Evolutionary conservation across 1,284 basidiomycete species (phyloP).

Genomic region (Chondrostereum purpureum): DNA sequence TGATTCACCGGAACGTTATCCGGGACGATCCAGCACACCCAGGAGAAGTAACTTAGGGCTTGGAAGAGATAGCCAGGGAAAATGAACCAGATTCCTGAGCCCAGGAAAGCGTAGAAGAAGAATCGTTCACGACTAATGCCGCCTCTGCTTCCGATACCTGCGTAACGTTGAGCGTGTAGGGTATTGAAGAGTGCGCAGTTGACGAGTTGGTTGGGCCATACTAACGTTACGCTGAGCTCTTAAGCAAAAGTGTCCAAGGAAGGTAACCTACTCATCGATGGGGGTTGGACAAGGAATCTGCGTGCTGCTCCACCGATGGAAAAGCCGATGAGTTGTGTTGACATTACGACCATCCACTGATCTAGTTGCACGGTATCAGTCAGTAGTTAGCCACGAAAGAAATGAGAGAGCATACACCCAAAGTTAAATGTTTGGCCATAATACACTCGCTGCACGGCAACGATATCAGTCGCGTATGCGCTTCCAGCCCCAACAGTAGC

Average conservation of each 20-base stretch:
- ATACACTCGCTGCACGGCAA: slow-evolving; percentile 22
- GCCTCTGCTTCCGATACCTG: slow-evolving; percentile 40
- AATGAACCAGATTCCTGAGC: slow-evolving; percentile 50
- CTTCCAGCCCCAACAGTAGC: neutral
- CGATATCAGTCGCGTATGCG: slow-evolving; percentile 3
- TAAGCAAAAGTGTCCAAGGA: too few relatives aligned
- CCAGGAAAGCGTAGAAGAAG: slow-evolving; percentile 45
- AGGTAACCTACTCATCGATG: slow-evolving; percentile 77
- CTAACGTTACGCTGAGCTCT: slow-evolving; percentile 21
- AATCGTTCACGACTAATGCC: slow-evolving; percentile 58
- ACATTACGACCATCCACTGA: slow-evolving; percentile 78
- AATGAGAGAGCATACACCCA: slow-evolving; percentile 34
- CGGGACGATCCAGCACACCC: slow-evolving; percentile 29
- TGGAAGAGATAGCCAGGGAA: slow-evolving; percentile 56
- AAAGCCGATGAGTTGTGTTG: slow-evolving; percentile 84
- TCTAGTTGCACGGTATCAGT: slow-evolving; percentile 27
- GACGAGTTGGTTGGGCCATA: slow-evolving; percentile 86
- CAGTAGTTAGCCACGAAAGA: neutral
- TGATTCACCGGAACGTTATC: slow-evolving; percentile 61
- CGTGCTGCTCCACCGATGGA: slow-evolving; percentile 76
- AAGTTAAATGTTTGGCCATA: slow-evolving; percentile 64
- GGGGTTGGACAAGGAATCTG: slow-evolving; percentile 79
- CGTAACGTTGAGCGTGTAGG: slow-evolving; percentile 42
- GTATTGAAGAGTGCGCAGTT: slow-evolving; percentile 52
- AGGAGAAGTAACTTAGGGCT: slow-evolving; percentile 65